Conservation (phyloP, 768 basidiomycete species). For the Saitozyma sp. region DNA sequence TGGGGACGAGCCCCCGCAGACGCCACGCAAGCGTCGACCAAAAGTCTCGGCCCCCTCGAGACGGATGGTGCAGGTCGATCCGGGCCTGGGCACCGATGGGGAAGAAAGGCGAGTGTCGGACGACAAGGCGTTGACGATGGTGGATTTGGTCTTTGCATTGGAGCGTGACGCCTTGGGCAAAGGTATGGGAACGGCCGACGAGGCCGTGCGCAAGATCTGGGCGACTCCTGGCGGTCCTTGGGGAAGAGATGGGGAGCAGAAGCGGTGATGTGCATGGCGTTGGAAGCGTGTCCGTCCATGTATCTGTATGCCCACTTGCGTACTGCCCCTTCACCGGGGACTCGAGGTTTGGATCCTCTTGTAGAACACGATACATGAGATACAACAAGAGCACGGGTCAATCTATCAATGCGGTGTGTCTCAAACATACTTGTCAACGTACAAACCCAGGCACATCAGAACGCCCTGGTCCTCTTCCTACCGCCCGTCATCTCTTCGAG, state of each 20-base stretch:
- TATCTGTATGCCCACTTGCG: too few species aligned
- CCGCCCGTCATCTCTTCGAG: not conserved
- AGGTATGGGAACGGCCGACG: conserved; percentile 29
- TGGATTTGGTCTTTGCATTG: conserved; percentile 42
- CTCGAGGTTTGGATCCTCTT: too few species aligned
- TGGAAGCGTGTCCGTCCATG: too few species aligned
- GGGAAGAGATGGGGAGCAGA: conserved; percentile 17
- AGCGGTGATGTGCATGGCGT: too few species aligned
- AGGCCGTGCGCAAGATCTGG: conserved; percentile 24
- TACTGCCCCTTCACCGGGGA: too few species aligned
- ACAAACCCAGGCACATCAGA: not conserved
- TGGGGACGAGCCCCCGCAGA: not conserved
- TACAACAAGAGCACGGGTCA: too few species aligned
- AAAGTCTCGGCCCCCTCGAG: conserved; percentile 9
- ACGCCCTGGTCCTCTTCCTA: not conserved
- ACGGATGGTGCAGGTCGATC: conserved; percentile 10
- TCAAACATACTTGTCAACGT: not conserved
- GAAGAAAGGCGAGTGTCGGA: conserved; percentile 32
- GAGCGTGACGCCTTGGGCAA: conserved; percentile 30
- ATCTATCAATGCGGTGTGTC: not conserved
- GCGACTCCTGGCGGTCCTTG: conserved; percentile 31
- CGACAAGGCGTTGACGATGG: conserved; percentile 39
- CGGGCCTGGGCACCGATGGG: not conserved
- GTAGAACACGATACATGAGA: too few species aligned
- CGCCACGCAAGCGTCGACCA: conserved; percentile 4